phyloP scores from a whole-genome alignment of 2,329 filamentous ascomycete species.

The Pseudogymnoascus sp. region DNA sequence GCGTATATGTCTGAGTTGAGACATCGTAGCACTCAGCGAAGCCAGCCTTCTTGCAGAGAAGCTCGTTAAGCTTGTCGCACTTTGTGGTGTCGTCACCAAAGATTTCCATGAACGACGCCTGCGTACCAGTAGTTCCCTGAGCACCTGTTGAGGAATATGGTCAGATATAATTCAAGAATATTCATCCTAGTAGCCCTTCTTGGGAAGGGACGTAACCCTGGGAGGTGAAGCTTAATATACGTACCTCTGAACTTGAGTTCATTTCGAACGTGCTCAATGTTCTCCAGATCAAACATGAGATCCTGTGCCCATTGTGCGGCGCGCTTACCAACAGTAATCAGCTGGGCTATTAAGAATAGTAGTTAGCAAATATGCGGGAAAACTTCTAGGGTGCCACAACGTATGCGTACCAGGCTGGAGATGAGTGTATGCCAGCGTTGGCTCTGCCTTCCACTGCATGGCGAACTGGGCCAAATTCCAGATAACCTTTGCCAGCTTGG shows the following conservation, averaged over 20 bases:
- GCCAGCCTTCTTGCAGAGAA: constrained; percentile 47
- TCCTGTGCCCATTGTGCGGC: constrained; percentile 70
- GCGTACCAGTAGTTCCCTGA: constrained; percentile 60
- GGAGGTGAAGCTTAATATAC: background rate
- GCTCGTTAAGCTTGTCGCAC: constrained; percentile 45
- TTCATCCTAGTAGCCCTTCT: background rate
- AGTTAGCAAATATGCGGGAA: constrained; percentile 11
- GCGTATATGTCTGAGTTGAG: constrained; percentile 62
- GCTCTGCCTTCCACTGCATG: constrained; percentile 60
- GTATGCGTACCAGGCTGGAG: constrained; percentile 37
- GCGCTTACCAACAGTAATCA: constrained; percentile 34
- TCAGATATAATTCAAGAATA: background rate
- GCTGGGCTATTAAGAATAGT: constrained; percentile 33
- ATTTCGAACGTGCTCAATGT: constrained; percentile 59
- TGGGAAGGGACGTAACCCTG: background rate
- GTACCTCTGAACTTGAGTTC: constrained; percentile 69
- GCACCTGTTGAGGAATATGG: constrained; percentile 14
- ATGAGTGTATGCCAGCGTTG: constrained; percentile 72
- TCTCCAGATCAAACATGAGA: constrained; percentile 65
- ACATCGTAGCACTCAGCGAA: constrained; percentile 40
- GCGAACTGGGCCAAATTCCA: constrained; percentile 67
- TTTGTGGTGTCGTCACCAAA: constrained; percentile 43
- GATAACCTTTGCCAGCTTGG: constrained; percentile 73
- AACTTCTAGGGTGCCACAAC: background rate
- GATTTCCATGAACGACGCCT: constrained; percentile 56